Evolutionary conservation across 805 yeast species (phyloP), one percentile per base, ranked within the genome.

Genomic region (Helenozyma baotianmanensis): DNA sequence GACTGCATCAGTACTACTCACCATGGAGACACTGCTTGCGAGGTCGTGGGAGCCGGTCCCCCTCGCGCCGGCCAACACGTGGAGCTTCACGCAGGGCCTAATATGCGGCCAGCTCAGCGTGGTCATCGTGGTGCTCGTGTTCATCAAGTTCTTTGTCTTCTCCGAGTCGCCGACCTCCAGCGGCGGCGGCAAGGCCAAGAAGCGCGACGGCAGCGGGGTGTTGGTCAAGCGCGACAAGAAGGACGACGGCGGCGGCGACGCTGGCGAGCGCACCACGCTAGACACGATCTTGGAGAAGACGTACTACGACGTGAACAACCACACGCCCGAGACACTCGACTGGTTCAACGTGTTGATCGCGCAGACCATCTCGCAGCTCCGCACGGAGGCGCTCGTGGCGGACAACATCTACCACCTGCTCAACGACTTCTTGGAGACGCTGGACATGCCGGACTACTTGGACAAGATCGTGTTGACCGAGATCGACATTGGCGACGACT

Each of bases 291-390:
- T 92, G 24, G 97, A 90, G 43, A 89, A 88, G 48, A 88, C 97
- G 0, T 87, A 87, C 53, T 92, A 92, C 58, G 84, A 92, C 51
- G 97, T 92, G 2, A 78, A 80, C 28, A 79, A 78, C 16, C 98
- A 92, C 55, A 70, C 79, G 12, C 75, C 97, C 0, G 98, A 92
- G 62, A 82, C 96, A 0, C 62, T 92, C 39, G 98, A 92, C 56
- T 92, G 98, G 98, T 87, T 92, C 57, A 92, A 90, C 44, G 97
- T 92, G 1, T 66, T 92, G 23, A 73, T 92, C 13, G 98, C 97
- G 0, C 97, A 92, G 55, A 80, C 88, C 6, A 78, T 92, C 16
- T 76, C 85, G 21, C 95, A 89, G 43, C 72, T 88, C 40, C 73
- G 98, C 36, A 73, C 80, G n/a, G 97, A 92, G 53, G 97, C 97